phyloP scores from a whole-genome alignment of 1,139 yeast genomes.

The Lodderomyces theae region DNA sequence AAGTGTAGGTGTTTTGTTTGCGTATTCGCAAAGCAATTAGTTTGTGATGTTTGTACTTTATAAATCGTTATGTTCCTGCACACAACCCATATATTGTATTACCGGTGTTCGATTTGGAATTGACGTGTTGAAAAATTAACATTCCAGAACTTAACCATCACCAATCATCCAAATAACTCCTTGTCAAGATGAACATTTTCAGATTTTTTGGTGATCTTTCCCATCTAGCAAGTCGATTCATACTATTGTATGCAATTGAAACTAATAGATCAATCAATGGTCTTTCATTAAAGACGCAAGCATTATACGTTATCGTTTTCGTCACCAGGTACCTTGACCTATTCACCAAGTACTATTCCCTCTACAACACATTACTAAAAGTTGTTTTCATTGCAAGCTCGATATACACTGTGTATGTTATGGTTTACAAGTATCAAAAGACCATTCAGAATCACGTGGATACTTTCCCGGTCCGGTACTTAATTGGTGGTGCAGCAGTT shows the following conservation, averaged over 20 bases:
- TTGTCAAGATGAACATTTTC: conserved; percentile 58
- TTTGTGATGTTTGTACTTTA: background rate
- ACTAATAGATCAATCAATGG: conserved; percentile 71
- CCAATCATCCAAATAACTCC: background rate
- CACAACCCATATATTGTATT: no score
- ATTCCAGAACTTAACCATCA: background rate
- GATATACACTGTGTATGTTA: conserved; percentile 68
- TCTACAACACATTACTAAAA: conserved; percentile 81
- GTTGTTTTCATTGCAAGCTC: conserved; percentile 75
- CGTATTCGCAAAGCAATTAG: no score
- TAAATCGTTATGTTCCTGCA: conserved; percentile 11
- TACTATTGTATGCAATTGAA: conserved; percentile 71
- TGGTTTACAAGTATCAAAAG: conserved; percentile 61
- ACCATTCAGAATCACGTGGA: conserved; percentile 56
- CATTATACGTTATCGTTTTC: conserved; percentile 73
- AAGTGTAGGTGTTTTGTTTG: no score
- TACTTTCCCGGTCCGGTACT: conserved; percentile 71
- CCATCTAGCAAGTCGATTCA: conserved; percentile 76
- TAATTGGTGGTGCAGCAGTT: conserved; percentile 61
- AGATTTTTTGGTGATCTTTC: conserved; percentile 72
- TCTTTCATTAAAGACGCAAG: conserved; percentile 84
- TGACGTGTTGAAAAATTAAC: conserved; percentile 7
- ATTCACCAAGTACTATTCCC: conserved; percentile 55
- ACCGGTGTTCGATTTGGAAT: background rate
- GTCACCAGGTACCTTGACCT: conserved; percentile 77